Evolutionary conservation across 805 yeast species (phyloP).

Genomic region (Maudiozyma barnettii): DNA sequence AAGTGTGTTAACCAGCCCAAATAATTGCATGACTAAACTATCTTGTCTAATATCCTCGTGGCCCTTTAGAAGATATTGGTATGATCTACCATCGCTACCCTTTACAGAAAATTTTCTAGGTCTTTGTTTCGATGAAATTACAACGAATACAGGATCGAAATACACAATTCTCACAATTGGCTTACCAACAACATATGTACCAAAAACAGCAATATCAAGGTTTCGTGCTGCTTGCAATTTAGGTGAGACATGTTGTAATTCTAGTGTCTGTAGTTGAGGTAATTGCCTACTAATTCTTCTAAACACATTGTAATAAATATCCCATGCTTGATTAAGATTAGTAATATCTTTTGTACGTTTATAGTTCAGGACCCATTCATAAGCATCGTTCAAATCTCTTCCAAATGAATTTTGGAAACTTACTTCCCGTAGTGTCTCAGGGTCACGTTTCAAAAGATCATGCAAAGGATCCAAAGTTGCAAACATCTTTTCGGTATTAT

Average conservation of each 20-base stretch:
- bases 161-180: slow-evolving; percentile 59
- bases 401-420: slow-evolving; percentile 88
- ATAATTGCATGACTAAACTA: slow-evolving; percentile 90
- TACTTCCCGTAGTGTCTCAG: slow-evolving; percentile 81
- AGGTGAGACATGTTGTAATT: slow-evolving; percentile 87
- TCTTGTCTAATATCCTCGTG: slow-evolving; percentile 97
- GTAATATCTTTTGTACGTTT: slow-evolving; percentile 76
- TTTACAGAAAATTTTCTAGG: slow-evolving; percentile 71
- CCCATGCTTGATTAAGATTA: slow-evolving; percentile 93
- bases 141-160: slow-evolving; percentile 73
- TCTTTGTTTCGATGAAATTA: slow-evolving; percentile 86
- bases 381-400: slow-evolving; percentile 78
- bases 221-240: slow-evolving; percentile 65
- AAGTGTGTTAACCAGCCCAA: slow-evolving; percentile 86
- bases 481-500: slow-evolving; percentile 90
- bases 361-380: slow-evolving; percentile 81
- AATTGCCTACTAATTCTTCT: slow-evolving; percentile 79
- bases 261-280: slow-evolving; percentile 75
- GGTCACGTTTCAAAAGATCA: slow-evolving; percentile 68
- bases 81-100: slow-evolving; percentile 86
- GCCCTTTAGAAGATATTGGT: slow-evolving; percentile 73
- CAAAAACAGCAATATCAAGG: slow-evolving; percentile 81
- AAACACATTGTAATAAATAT: slow-evolving; percentile 86
- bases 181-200: slow-evolving; percentile 68
- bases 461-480: slow-evolving; percentile 82